phyloP scores from a whole-genome alignment of 2,329 filamentous ascomycete species.

The Bertia moriformis region DNA sequence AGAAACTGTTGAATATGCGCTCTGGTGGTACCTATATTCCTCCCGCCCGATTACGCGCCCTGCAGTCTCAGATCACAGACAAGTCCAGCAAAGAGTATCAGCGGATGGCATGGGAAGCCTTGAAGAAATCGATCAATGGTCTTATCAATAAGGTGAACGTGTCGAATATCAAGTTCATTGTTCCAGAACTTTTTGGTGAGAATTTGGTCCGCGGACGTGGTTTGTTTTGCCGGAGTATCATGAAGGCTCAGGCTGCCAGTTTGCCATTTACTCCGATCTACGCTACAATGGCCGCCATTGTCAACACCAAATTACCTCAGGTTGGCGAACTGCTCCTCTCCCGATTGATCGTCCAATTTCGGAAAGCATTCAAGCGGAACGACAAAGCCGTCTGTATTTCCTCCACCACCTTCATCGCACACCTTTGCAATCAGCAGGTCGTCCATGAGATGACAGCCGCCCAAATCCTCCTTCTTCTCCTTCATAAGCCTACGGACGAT shows the following conservation, averaged over 20 bases:
- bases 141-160: slow-evolving; percentile 99
- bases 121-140: slow-evolving; percentile 98
- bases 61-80: slow-evolving; percentile 94
- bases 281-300: slow-evolving; percentile 85
- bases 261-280: slow-evolving; percentile 94
- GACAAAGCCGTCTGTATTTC: slow-evolving; percentile 92
- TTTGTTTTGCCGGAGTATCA: slow-evolving; percentile 86
- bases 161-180: slow-evolving; percentile 93
- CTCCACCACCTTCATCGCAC: slow-evolving; percentile 85
- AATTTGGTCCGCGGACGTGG: slow-evolving; percentile 84
- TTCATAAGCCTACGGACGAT: slow-evolving; percentile 93
- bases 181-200: slow-evolving; percentile 88
- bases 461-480: slow-evolving; percentile 77
- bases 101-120: slow-evolving; percentile 95
- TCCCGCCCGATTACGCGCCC: slow-evolving; percentile 72
- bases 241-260: slow-evolving; percentile 95
- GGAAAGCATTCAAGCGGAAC: slow-evolving; percentile 88
- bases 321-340: slow-evolving; percentile 83
- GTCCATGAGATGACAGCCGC: slow-evolving; percentile 86
- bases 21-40: slow-evolving; percentile 95
- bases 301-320: slow-evolving; percentile 92
- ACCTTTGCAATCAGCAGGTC: slow-evolving; percentile 91
- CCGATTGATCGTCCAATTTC: slow-evolving; percentile 77
- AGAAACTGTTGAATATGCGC: slow-evolving; percentile 80
- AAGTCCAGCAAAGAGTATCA: slow-evolving; percentile 94